Evolutionary conservation across 2,329 filamentous ascomycete species (phyloP), one percentile per base, ranked within the genome.

Genomic region (Lachnellula subtilissima): DNA sequence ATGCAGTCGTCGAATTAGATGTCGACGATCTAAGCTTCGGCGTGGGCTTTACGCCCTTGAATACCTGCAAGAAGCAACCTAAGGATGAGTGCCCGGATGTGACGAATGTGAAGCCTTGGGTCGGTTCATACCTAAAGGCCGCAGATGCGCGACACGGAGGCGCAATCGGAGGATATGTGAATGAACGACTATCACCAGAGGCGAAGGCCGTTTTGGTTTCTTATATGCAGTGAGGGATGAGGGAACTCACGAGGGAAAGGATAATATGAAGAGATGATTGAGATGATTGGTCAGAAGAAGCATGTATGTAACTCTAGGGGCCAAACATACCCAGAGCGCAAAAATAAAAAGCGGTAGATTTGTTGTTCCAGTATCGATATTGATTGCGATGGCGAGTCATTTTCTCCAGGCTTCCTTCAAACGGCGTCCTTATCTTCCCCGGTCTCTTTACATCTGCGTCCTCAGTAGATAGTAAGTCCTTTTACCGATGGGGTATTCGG

Each of bases 1-100:
- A 95, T 63, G 76, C 89, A 50, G 86, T 96, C 61, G 83, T 85
- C 11, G 94, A 97, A 70, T 86, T 91, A 3, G 93, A 97, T 67
- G 89, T 96, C 25, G 94, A 99, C 66, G 94, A 99, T 70, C 85
- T 97, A 63, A 87, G 90, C 28, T 99, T 99, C 68, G 94, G 94
- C 25, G 86, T 97, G 62, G 93, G 91, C 8, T 99, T 96, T 74
- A 97, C 94, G 0, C 87, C 89, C 35, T 81, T 99, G 60, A 96
- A 93, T 75, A 97, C 93, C 0, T 94, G 93, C 76, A 90, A 87
- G 71, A 85, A 85, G 57, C 77, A 83, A 4, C 75, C 82, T 1
- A 80, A 79, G 51, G 94, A 97, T 70, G 88, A 92, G 19, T 97
- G 91, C 77, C 88, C 92, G 0, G 88, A 97, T 59, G 85, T 96